Evolutionary conservation across 2,329 filamentous ascomycete genomes (phyloP), one percentile per base, ranked within the genome.

Genomic region (Paraconiothyrium brasiliense): DNA sequence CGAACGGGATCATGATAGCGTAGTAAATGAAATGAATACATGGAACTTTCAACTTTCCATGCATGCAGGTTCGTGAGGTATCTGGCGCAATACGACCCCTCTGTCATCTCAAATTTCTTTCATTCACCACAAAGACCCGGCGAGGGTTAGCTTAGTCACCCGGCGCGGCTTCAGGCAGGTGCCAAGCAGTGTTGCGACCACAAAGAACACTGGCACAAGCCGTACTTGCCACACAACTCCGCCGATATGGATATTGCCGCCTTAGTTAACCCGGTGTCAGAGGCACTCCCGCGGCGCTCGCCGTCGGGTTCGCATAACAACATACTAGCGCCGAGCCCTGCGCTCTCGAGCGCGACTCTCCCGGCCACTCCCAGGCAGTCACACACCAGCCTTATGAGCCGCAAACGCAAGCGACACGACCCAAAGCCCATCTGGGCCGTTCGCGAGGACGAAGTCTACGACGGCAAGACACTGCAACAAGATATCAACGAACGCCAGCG

Each of bases 361-460:
- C 71, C 71, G 9, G 68, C 70, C 50, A 69, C 69, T 20, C 67
- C 72, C 34, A 59, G 66, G 50, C 56, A 67, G 22, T 71, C 65
- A 49, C 48, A 50, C 54, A 66, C 61, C 27, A 75, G 67, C 67
- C 60, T 69, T 22, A 74, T 73, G 69, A 66, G 63, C 30, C 64
- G 68, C 63, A 77, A 76, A 64, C 74, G 76, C 65, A 78, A 77
- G 61, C 72, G 76, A 59, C 61, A 74, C 64, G 74, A 78, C 47
- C 71, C 76, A 14, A 77, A 76, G 57, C 76, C 76, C 20, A 75
- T 77, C 51, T 79, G 76, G 76, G 76, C 76, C 4, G 66, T 72
- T 47, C 67, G 65, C 48, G 75, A 76, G 60, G 22, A 60, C 13
- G 66, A 68, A 58, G 34, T 57, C 14, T 22, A 60, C 35, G 60